These are phyloP conservation scores for Eucalyptus urophylla DNA, from an alignment of 345 rosid genomes.

Conservation along the genomic window DNA sequence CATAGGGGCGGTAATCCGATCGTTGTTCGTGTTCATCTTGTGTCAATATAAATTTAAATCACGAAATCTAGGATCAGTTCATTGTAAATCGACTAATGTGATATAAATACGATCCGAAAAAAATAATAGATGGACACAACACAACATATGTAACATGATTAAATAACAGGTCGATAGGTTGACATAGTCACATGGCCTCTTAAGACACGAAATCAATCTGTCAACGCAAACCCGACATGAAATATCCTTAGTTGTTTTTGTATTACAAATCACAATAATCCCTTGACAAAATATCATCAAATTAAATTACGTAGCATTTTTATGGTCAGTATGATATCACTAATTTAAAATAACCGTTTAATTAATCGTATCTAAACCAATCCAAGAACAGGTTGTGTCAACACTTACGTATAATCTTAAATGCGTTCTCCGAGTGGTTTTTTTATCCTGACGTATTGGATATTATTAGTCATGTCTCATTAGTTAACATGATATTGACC, in stretches of 20 bases:
- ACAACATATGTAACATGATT: neutral
- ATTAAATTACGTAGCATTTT: neutral
- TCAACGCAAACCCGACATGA: neutral
- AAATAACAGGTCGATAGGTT: rapidly evolving
- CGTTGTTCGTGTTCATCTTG: neutral
- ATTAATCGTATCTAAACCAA: neutral
- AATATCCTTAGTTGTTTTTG: neutral
- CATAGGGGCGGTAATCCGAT: neutral
- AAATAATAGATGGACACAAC: neutral
- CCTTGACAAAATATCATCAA: neutral
- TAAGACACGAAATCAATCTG: neutral
- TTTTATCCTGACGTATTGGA: neutral
- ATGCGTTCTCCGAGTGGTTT: neutral
- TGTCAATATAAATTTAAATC: neutral
- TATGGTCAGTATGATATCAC: neutral
- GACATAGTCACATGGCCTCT: neutral
- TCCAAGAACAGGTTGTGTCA: neutral
- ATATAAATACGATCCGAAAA: neutral
- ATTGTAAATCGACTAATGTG: neutral
- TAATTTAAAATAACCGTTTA: neutral
- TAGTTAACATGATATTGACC: neutral
- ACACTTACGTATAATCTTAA: neutral
- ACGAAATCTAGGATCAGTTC: neutral
- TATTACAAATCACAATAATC: neutral
- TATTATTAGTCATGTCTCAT: neutral